Percentiles rank a stretch among this genome's conserved stretches.
These are phyloP conservation scores for Cucumis cinereus DNA, from an alignment of 306 rosid species.

Conservation along the genomic window DNA sequence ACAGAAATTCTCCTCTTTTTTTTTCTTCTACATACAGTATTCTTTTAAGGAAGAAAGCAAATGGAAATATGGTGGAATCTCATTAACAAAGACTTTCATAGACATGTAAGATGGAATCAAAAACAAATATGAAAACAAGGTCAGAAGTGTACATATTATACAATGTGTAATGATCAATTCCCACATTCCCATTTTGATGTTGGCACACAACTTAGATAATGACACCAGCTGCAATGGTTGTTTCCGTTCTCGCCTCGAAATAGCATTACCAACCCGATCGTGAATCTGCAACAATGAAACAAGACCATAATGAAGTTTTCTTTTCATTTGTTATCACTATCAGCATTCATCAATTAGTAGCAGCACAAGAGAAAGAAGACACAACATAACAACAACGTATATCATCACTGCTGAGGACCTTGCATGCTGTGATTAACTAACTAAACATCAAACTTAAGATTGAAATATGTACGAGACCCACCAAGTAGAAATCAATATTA, in stretches of 20 bases:
- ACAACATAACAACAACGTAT: background rate
- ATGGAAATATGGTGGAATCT: background rate
- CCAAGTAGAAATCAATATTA: too few species aligned
- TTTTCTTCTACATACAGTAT: background rate
- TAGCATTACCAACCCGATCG: slow-evolving; percentile 28
- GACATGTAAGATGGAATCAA: background rate
- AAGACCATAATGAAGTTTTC: background rate
- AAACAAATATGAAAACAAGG: background rate
- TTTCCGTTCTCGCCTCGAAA: slow-evolving; percentile 30
- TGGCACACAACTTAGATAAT: slow-evolving; percentile 37
- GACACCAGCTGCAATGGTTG: slow-evolving; percentile 42
- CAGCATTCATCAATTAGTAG: background rate
- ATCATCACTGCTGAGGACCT: background rate
- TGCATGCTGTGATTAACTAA: background rate
- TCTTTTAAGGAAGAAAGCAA: background rate
- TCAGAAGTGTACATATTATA: background rate
- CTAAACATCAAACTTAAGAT: background rate
- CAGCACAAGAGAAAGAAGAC: background rate
- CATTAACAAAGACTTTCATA: background rate
- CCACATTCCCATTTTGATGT: slow-evolving; percentile 29
- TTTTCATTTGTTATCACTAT: background rate
- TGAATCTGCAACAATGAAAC: slow-evolving; percentile 14
- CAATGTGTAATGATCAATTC: slow-evolving; percentile 9
- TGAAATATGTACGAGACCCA: too few species aligned
- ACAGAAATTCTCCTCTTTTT: background rate